These are phyloP conservation scores for Coemansia sp. DNA, from an alignment of 192 early-diverging fungal species.

Conservation along the genomic window DNA sequence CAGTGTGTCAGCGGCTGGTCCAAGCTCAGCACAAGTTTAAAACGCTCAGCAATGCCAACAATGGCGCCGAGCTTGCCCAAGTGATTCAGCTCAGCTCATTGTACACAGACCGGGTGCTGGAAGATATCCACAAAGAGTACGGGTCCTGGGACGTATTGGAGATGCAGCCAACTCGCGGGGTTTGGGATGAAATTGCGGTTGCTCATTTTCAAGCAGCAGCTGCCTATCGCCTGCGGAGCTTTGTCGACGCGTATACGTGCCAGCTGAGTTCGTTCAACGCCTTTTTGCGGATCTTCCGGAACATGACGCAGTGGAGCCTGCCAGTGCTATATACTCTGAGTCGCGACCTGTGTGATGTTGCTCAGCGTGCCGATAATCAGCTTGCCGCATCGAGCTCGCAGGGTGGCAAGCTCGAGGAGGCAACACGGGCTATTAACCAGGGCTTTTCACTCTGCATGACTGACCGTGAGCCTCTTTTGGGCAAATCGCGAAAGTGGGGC, in stretches of 20 bases:
- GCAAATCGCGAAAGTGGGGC: slow-evolving; percentile 85
- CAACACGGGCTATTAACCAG: slow-evolving; percentile 83
- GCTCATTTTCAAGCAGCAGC: slow-evolving; percentile 32
- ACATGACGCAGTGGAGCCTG: slow-evolving; percentile 40
- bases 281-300: slow-evolving; percentile 35
- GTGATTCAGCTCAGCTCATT: slow-evolving; percentile 18
- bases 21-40: slow-evolving; percentile 34
- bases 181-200: slow-evolving; percentile 27
- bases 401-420: slow-evolving; percentile 66
- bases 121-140: slow-evolving; percentile 20
- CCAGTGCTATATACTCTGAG: slow-evolving; percentile 24
- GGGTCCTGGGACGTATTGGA: slow-evolving; percentile 27
- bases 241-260: slow-evolving; percentile 27
- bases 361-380: slow-evolving; percentile 30
- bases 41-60: slow-evolving; percentile 13
- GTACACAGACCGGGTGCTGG: slow-evolving; percentile 27
- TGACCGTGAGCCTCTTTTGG: slow-evolving; percentile 56
- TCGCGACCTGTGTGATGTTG: slow-evolving; percentile 30
- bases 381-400: background rate
- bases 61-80: slow-evolving; percentile 27
- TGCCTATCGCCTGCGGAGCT: slow-evolving; percentile 16
- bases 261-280: slow-evolving; percentile 34
- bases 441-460: slow-evolving; percentile 87
- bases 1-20: slow-evolving; percentile 12
- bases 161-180: background rate